These are phyloP conservation scores for Pythium dissimile DNA, from an alignment of 352 stramenopile species.

Conservation along the genomic window DNA sequence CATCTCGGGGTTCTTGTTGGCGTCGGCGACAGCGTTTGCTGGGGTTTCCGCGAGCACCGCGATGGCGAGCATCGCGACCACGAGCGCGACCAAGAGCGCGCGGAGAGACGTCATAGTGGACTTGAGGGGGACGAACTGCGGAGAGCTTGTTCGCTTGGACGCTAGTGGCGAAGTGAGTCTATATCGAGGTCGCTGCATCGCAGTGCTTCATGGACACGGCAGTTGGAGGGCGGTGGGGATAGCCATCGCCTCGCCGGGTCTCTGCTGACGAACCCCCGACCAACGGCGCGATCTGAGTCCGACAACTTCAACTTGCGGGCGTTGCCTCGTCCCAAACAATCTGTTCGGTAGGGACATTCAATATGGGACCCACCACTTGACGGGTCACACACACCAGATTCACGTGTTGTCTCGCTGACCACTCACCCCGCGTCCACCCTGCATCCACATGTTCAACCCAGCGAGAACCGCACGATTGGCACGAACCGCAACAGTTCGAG, in stretches of 20 bases:
- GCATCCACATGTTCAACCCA: too few species aligned
- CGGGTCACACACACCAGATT: too few species aligned
- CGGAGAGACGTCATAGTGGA: constrained; percentile 10
- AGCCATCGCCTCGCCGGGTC: not conserved
- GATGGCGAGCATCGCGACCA: constrained; percentile 5
- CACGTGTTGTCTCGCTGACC: constrained; percentile 2
- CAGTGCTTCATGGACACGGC: not conserved
- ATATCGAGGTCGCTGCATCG: too few species aligned
- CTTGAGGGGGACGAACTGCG: not conserved
- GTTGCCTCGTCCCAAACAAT: not conserved
- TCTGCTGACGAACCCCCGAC: not conserved
- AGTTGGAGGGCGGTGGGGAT: too few species aligned
- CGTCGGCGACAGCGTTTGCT: constrained; percentile 9
- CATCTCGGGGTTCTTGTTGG: constrained; percentile 19
- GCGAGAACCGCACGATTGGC: too few species aligned
- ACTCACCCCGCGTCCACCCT: too few species aligned
- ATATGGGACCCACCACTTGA: too few species aligned
- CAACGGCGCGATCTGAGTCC: not conserved
- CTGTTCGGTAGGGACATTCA: too few species aligned
- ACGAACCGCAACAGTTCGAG: too few species aligned
- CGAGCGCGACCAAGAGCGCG: not conserved
- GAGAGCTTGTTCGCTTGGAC: not conserved
- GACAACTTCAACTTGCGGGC: constrained; percentile 2
- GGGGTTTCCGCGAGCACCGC: constrained; percentile 1
- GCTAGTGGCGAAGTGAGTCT: constrained; percentile 8